Evolutionary conservation across 2,329 filamentous ascomycete species (phyloP), one percentile per base, ranked within the genome.

Genomic region (Beauveria asiatica): DNA sequence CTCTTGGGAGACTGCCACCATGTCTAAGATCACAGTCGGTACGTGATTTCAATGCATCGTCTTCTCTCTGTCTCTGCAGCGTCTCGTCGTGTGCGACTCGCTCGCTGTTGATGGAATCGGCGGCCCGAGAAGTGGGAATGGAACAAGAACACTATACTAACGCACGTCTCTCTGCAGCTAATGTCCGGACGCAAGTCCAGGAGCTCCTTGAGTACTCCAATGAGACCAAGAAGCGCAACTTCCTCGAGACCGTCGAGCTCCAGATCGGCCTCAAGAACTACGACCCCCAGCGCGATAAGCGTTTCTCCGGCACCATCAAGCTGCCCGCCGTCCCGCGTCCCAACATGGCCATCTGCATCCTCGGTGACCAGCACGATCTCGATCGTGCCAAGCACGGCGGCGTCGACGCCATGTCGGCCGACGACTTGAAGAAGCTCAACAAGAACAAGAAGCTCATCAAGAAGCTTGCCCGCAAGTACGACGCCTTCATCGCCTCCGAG

Each of bases 401-500:
- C 78, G 86, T 97, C 71, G 94, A 99, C 76, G 92, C 93, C 82
- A 97, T 97, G 94, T 96, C 90, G 74, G 81, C 90, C 69, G 94
- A 99, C 74, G 94, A 99, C 81, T 83, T 99, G 82, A 99, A 99
- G 90, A 99, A 99, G 89, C 91, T 99, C 71, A 99, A 99, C 89
- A 99, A 99, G 91, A 99, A 99, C 91, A 97, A 99, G 90, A 99
- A 99, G 89, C 88, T 97, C 75, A 97, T 99, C 88, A 99, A 99
- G 92, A 99, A 99, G 89, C 90, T 99, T 69, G 94, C 94, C 67
- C 92, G 92, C 87, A 99, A 99, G 86, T 97, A 99, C 88, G 94
- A 99, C 80, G 94, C 94, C 72, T 99, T 99, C 83, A 81, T 99
- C 76, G 89, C 94, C 77, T 97, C 93, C 76, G 94, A 99, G 76